Conservation (phyloP, 2,329 filamentous ascomycete genomes). For the Amauroascus verrucosus region DNA sequence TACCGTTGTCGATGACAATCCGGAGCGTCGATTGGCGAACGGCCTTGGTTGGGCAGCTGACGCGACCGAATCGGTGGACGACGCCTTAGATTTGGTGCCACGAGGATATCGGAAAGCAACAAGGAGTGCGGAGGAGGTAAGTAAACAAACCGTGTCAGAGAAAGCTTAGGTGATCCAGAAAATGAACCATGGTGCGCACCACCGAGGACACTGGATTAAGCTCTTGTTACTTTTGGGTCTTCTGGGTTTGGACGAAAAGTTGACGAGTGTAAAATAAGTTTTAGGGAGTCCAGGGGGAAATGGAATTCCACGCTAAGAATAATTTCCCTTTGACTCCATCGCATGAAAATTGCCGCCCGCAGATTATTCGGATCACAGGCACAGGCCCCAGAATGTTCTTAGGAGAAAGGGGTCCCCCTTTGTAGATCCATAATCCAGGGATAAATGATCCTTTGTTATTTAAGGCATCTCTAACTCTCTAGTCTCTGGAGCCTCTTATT, state of each 20-base stretch:
- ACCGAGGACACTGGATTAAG: constrained; percentile 5
- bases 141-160: constrained; percentile 23
- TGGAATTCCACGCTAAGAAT: not conserved
- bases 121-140: constrained; percentile 8
- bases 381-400: not conserved
- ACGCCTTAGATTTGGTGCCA: constrained; percentile 11
- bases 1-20: constrained; percentile 3
- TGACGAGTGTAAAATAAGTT: constrained; percentile 4
- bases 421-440: too few species aligned
- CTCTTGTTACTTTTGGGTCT: not conserved
- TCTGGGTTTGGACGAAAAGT: constrained; percentile 1
- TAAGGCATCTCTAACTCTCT: not conserved
- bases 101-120: constrained; percentile 8
- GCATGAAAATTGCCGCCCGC: constrained; percentile 1
- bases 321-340: not conserved
- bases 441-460: not conserved
- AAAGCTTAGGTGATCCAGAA: constrained; percentile 23
- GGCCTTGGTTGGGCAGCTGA: constrained; percentile 12
- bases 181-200: constrained; percentile 28
- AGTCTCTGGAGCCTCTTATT: not conserved
- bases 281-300: constrained; percentile 3
- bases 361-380: not conserved
- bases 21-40: constrained; percentile 10
- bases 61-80: constrained; percentile 15
- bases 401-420: not conserved